A percentile compares a stretch with the other conserved stretches of the same genome.
Evolutionary conservation across 495 filamentous ascomycete species (phyloP).

Genomic region (Talaromyces nanjingensis): DNA sequence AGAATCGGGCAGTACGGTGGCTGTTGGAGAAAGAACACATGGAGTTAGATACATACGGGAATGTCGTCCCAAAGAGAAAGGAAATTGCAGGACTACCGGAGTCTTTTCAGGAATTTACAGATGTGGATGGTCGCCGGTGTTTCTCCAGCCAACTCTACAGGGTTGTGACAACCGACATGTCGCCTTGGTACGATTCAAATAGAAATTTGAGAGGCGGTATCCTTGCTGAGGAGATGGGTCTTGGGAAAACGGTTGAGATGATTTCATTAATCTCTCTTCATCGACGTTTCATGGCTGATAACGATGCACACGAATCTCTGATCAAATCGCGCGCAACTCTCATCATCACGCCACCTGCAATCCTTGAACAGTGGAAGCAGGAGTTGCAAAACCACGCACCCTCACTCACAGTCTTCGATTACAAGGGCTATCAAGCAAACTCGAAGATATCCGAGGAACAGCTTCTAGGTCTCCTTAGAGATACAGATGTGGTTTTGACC

Average conservation of each 20-base stretch:
- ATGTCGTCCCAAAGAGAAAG: conserved; percentile 14
- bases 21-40: conserved; percentile 54
- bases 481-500: conserved; percentile 77
- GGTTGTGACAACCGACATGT: conserved; percentile 47
- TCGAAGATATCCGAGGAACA: conserved; percentile 31
- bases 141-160: conserved; percentile 61
- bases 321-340: conserved; percentile 57
- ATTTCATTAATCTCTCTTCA: conserved; percentile 70
- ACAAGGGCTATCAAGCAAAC: conserved; percentile 40
- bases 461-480: conserved; percentile 38
- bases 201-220: conserved; percentile 49
- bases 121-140: conserved; percentile 44
- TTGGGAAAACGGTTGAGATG: conserved; percentile 91
- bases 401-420: conserved; percentile 44
- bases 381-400: conserved; percentile 70
- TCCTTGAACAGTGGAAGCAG: conserved; percentile 80
- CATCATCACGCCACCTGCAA: conserved; percentile 77
- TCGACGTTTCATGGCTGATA: conserved; percentile 18
- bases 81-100: conserved; percentile 20
- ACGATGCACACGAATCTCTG: conserved; percentile 20
- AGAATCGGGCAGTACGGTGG: conserved; percentile 65
- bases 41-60: conserved; percentile 27
- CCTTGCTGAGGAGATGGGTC: conserved; percentile 92
- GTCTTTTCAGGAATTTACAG: conserved; percentile 29
- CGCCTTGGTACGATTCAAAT: conserved; percentile 32